These are phyloP conservation scores for Plasmodium vivax DNA, from an alignment of 169 alveolate species.

Conservation along the genomic window DNA sequence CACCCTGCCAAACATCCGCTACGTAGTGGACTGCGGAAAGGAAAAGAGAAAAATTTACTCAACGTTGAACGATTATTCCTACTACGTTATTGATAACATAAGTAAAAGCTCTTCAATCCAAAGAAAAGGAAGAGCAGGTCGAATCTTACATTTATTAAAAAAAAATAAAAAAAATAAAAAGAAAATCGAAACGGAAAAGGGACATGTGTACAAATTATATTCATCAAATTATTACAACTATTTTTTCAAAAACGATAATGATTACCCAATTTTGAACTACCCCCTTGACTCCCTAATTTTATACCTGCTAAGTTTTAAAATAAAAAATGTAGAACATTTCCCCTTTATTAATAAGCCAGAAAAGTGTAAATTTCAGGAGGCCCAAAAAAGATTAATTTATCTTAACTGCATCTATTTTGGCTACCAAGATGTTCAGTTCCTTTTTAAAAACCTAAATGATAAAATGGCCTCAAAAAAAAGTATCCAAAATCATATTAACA, in stretches of 20 bases:
- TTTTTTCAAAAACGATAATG: constrained; percentile 72
- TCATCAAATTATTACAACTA: constrained; percentile 72
- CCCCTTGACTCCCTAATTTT: constrained; percentile 70
- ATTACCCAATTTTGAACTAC: constrained; percentile 64
- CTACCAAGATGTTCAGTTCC: constrained; percentile 48
- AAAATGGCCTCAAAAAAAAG: constrained; percentile 52
- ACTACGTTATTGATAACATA: constrained; percentile 91
- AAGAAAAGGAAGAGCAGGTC: constrained; percentile 99
- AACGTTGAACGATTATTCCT: constrained; percentile 88
- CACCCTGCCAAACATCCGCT: constrained; percentile 97
- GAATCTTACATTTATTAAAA: constrained; percentile 81
- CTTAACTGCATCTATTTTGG: constrained; percentile 58
- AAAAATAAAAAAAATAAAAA: constrained; percentile 71
- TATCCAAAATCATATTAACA: constrained; percentile 54
- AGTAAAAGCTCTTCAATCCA: constrained; percentile 95
- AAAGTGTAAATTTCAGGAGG: constrained; percentile 59
- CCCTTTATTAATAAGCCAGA: constrained; percentile 76
- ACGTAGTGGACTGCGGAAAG: constrained; percentile 97
- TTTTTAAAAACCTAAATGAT: constrained; percentile 41
- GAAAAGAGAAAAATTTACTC: constrained; percentile 93
- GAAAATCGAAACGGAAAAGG: constrained; percentile 71
- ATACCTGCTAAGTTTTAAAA: constrained; percentile 69
- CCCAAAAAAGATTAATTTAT: constrained; percentile 72
- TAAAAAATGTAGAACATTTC: constrained; percentile 62
- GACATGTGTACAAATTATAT: constrained; percentile 74